Percentiles rank a stretch among this genome's conserved stretches.
Evolutionary conservation across 148 eudicot genomes (phyloP).

Genomic region (Polygonum aviculare): DNA sequence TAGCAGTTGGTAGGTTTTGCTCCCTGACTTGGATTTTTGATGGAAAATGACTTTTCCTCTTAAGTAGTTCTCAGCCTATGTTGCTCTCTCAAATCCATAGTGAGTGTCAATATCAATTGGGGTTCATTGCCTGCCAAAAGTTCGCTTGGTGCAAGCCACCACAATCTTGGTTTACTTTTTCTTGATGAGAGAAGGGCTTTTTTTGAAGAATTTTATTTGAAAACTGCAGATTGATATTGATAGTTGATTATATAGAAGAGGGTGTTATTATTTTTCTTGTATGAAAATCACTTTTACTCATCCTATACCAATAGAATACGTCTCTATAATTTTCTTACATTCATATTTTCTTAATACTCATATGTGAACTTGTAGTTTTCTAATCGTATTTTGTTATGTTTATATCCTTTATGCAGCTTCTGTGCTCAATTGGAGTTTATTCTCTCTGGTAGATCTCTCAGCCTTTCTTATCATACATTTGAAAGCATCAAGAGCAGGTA

Average conservation of each 20-base stretch:
- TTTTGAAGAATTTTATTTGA: background rate
- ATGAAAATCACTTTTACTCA: background rate
- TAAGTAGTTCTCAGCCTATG: background rate
- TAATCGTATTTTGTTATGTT: background rate
- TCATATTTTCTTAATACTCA: background rate
- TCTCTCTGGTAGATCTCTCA: slow-evolving; percentile 63
- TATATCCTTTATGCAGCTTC: slow-evolving; percentile 54
- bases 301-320: background rate
- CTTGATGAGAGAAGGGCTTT: background rate
- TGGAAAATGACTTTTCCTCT: background rate
- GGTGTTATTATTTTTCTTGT: background rate
- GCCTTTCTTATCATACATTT: slow-evolving; percentile 62
- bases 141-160: background rate
- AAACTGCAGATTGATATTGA: background rate
- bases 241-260: background rate
- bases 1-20: background rate
- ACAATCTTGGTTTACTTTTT: background rate
- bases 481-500: slow-evolving; percentile 62
- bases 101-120: background rate
- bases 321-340: background rate
- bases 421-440: slow-evolving; percentile 79
- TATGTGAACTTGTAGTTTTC: background rate
- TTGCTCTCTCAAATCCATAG: background rate
- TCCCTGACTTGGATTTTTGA: background rate
- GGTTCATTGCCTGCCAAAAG: background rate